Evolutionary conservation across 208 protist genomes (phyloP), one percentile per base, ranked within the genome.

Genomic region (Leishmania turanica): DNA sequence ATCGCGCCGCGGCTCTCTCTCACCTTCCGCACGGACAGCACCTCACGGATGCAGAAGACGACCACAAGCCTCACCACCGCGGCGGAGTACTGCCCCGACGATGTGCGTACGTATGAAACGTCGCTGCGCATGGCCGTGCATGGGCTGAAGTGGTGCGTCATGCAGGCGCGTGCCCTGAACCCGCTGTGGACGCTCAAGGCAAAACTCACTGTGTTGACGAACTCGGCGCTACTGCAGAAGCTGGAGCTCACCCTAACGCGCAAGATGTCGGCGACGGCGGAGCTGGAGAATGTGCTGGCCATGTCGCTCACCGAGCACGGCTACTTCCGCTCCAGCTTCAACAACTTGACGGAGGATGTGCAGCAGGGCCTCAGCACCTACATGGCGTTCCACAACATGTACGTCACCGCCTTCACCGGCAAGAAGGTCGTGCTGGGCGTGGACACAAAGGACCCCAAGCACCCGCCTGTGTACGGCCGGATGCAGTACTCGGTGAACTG

Each of bases 301-400:
- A 90, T 88, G 88, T 96, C 90, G 17, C 60, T 93, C 17, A 86
- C 56, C 40, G 83, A 93, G 72, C 60, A 90, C 78, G 92, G 94
- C 53, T 89, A 88, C 80, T 94, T 96, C 56, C 87, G 75, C 27
- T 89, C 83, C 19, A 71, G 56, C 21, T 31, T 97, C 60, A 69
- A 62, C 45, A 82, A 80, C 27, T 53, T 78, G 15, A 77, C 64
- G 5, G 81, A 86, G 54, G 84, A 84, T 34, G 74, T 76, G n/a
- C 81, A 87, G 69, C 83, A 89, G 62, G 81, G 86, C 31, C n/a
- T 93, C 62, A 84, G 47, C 56, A 75, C 87, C 42, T 85, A 88
- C 82, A 85, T 95, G 31, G 86, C 88, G 72, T 88, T 88, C 71
- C 86, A 93, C 80, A 85, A 75, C 75, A 51, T 93, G 75, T 75